Evolutionary conservation across 331 rosid genomes (phyloP), one percentile per base, ranked within the genome.

Genomic region (Phaseolus coccineus): DNA sequence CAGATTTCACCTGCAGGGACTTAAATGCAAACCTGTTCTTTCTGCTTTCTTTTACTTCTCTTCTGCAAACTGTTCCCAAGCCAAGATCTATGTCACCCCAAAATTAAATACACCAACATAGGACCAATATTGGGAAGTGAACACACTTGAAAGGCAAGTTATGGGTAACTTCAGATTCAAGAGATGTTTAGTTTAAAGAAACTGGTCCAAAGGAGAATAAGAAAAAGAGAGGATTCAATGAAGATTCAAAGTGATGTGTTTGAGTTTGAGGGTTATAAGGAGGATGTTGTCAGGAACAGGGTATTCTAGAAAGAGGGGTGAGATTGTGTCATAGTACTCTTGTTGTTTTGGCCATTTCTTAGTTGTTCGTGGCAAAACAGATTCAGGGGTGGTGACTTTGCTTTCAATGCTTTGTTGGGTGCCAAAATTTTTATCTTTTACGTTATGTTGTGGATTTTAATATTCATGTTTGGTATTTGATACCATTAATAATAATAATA

Each of bases 31-130:
- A 77, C 84, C 55, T 59, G 68, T 77, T 47, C 73, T 8, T 42
- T 75, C 25, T 8, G 28, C 62, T n/a, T 59, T 58, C 33, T 40
- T 75, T 52, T 16, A 28, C 72, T 51, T 51, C 19, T 15, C 31
- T 50, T 69, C 61, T 3, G 74, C 28, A 64, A 84, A 74, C 84
- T 44, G 79, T 77, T 44, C 11, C 63, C 35, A 19, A 68, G 24
- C 78, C 69, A 78, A 84, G 91, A 92, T 87, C 91, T 88, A 70
- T 72, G 77, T 78, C 82, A 57, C 79, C 51, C 81, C 56, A 87
- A 80, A 62, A 74, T 77, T 46, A 70, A 64, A 33, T 53, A 81
- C 62, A 51, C 61, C 27, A 47, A 8, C 1, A 37, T 10, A 55
- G 6, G 40, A 73, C 46, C 63, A 59, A 11, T 59, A 52, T 76